phyloP scores from a whole-genome alignment of 306 rosid species.

The Cicer bijugum region DNA sequence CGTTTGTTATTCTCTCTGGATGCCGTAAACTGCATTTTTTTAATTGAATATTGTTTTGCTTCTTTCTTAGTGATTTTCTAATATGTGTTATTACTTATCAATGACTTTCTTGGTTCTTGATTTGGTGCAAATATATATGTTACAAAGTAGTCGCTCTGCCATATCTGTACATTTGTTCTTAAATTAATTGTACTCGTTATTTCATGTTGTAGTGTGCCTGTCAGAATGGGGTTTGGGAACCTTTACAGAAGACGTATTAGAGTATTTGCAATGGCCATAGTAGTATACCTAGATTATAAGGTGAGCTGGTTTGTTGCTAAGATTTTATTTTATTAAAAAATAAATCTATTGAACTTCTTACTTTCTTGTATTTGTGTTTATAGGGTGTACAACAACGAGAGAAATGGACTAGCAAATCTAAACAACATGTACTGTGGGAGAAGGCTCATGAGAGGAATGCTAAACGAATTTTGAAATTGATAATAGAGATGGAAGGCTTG shows the following conservation, averaged over 20 bases:
- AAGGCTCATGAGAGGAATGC: constrained; percentile 95
- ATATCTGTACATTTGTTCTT: constrained; percentile 35
- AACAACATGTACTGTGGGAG: constrained; percentile 71
- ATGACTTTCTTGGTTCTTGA: constrained; percentile 35
- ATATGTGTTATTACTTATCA: constrained; percentile 6
- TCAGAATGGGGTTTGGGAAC: constrained; percentile 58
- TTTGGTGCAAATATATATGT: constrained; percentile 40
- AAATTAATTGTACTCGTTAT: constrained; percentile 14
- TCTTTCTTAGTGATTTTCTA: constrained; percentile 30
- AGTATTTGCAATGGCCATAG: constrained; percentile 54
- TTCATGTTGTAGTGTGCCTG: constrained; percentile 37
- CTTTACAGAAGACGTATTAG: constrained; percentile 50
- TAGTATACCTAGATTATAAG: constrained; percentile 60
- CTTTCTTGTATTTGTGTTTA: constrained; percentile 27
- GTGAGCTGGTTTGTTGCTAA: constrained; percentile 41
- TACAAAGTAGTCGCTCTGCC: constrained; percentile 16
- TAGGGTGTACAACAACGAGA: constrained; percentile 87
- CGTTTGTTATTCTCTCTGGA: background rate
- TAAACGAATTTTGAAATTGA: constrained; percentile 73
- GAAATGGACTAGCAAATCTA: constrained; percentile 73
- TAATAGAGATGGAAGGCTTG: constrained; percentile 90
- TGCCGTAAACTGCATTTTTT: background rate
- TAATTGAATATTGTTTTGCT: constrained; percentile 2
- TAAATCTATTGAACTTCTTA: constrained; percentile 28
- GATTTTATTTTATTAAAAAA: constrained; percentile 27